Evolutionary conservation across 257 asterid genomes (phyloP), one percentile per base, ranked within the genome.

Genomic region (Anisodus tanguticus): DNA sequence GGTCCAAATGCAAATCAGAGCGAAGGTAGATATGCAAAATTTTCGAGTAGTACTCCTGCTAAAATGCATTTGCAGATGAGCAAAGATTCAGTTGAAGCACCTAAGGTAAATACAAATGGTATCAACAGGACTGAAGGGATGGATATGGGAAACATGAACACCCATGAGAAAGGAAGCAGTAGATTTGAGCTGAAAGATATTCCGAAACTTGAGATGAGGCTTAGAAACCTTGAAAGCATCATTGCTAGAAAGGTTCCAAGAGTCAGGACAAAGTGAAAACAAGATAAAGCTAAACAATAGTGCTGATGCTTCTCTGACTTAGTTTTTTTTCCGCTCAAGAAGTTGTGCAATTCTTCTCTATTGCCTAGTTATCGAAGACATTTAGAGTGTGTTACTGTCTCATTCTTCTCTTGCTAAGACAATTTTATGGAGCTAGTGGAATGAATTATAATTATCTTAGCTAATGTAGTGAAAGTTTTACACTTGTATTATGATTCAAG

Each of bases 151-250:
- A 63, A 45, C 15, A 51, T 4, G 43, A 8, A 58, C 49, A 79
- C 35, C 45, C n/a, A 35, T 80, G 83, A 60, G 26, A 10, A 80
- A 80, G 67, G 4, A 8, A 26, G 41, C 41, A 54, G 26, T 39
- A 53, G 17, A 49, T 51, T 8, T 45, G 53, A 6, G 1, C 6
- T 59, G 12, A 58, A 8, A 2, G 6, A 62, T 79, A 31, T 51
- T 54, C 22, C 16, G 5, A 64, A 35, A 83, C 85, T 83, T 54
- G 85, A 83, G 51, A 53, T 8, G 22, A 70, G 81, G 55, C n/a
- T 83, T 70, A 55, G 12, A n/a, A 69, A 51, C 31, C 31, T 83
- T 17, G 81, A 83, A 64, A 83, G 22, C 3, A 57, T 77, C n/a
- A 22, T 13, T 16, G 64, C 37, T 49, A 16, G 39, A 51, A 31